Base-by-base conservation (phyloP, 306 rosid species). In the Ammopiptanthus mongolicus region DNA sequence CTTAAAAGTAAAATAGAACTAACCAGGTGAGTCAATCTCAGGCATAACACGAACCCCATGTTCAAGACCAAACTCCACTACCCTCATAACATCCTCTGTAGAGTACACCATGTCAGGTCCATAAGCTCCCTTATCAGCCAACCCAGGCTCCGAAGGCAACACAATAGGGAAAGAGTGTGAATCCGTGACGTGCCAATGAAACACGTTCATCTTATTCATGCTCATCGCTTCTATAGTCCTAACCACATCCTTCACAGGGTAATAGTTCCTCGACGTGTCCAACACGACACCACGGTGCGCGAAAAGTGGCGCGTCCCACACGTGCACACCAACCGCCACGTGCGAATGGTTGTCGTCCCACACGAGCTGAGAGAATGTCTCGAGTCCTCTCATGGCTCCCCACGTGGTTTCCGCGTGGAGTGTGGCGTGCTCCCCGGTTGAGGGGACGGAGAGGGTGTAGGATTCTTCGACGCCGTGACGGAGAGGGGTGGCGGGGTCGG, bases 111-210 rank as follows among this genome's bases (percentile, higher is more conserved):
- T 94, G 55, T 75, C 63, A 0, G 80, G 64, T 0, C 87, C 95
- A 64, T 94, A 94, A 18, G 98, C 88, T 0, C 97, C 97, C 36
- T 86, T 90, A 0, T 83, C 86, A 8, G 95, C 92, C 79, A 94
- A 76, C 8, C 41, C 65, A 29, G 98, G 96, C 65, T 94, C 98
- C 3, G 91, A 94, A 5, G 87, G 90, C 28, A 94, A 28, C 34
- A 91, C 68, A 64, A 91, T 36, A 0, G 97, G 97, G 51, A 94
- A 94, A 13, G 98, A 94, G 0, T 91, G 97, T 1, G 97, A 90
- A 33, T 94, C 98, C 0, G 97, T 90, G 8, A 91, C 51, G 55
- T 94, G 98, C 98, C 94, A 94, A 41, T 94, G 97, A 19, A 94
- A 88, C 55, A 91, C 96, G 31, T 94, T 94, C 34, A 94, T 74